Evolutionary conservation across 148 eudicot genomes (phyloP).

Genomic region (Cornus florida): DNA sequence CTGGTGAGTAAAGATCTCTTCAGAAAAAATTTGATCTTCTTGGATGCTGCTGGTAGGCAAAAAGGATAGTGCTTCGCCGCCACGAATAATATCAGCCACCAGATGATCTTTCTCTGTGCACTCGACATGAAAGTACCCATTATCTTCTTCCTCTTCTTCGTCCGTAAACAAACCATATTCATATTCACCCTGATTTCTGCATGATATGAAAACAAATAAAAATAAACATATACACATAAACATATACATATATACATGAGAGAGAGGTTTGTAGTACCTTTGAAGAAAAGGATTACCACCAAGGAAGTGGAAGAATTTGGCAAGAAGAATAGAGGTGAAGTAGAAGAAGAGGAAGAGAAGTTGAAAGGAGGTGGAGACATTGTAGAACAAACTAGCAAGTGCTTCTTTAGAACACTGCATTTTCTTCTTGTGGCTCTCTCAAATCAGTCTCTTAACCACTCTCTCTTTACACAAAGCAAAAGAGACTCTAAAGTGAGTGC

Average conservation of each 20-base stretch:
- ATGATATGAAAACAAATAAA: neutral
- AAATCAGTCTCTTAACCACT: constrained; percentile 1
- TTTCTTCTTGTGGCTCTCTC: constrained; percentile 30
- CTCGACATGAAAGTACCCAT: constrained; percentile 17
- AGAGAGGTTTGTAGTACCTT: constrained; percentile 27
- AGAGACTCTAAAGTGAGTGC: constrained; percentile 28
- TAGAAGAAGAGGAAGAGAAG: constrained; percentile 78
- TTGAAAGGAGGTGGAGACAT: constrained; percentile 47
- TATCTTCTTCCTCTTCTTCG: constrained; percentile 34
- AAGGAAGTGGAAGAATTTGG: constrained; percentile 54
- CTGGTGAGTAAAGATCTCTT: constrained; percentile 6
- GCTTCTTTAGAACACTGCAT: constrained; percentile 83
- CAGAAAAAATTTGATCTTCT: constrained; percentile 11
- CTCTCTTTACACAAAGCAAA: constrained; percentile 23
- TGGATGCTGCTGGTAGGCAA: constrained; percentile 7
- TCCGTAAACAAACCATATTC: constrained; percentile 44
- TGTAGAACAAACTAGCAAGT: constrained; percentile 56
- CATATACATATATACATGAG: neutral
- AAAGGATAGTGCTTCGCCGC: constrained; percentile 35
- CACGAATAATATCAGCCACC: constrained; percentile 42
- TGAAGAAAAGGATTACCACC: constrained; percentile 45
- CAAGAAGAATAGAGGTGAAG: constrained; percentile 53
- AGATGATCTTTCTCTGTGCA: constrained; percentile 35
- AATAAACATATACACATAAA: too few species aligned
- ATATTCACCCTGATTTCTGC: constrained; percentile 47